These are phyloP conservation scores for Pelargonium nanum DNA, from an alignment of 345 rosid species.

Conservation along the genomic window DNA sequence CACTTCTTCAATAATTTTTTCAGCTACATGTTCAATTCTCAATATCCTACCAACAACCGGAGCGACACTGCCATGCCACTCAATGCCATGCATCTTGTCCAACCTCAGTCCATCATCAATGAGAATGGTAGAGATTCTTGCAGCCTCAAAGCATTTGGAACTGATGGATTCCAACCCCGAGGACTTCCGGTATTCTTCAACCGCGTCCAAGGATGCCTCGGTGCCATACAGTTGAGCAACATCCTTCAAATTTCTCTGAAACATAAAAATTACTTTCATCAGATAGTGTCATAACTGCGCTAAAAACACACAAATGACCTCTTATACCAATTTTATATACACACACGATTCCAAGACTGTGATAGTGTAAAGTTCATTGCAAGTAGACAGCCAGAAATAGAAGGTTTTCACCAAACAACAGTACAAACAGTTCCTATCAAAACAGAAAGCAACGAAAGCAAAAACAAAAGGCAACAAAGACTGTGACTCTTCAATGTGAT, in stretches of 20 bases:
- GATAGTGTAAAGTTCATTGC: not conserved
- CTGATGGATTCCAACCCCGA: slow-evolving; percentile 46
- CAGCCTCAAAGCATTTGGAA: slow-evolving; percentile 60
- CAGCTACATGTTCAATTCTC: slow-evolving; percentile 73
- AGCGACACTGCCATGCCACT: slow-evolving; percentile 55
- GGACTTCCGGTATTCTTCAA: slow-evolving; percentile 53
- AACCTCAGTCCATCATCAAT: slow-evolving; percentile 81
- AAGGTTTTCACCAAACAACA: not conserved
- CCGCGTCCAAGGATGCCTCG: slow-evolving; percentile 40
- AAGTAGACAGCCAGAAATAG: not conserved
- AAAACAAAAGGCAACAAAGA: not conserved
- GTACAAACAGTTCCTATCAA: not conserved
- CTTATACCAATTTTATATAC: not conserved
- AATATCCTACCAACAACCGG: slow-evolving; percentile 74
- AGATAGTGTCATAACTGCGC: not conserved
- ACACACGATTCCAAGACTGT: no score
- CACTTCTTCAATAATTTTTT: slow-evolving; percentile 62
- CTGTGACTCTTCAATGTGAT: not conserved
- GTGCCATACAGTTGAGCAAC: slow-evolving; percentile 66
- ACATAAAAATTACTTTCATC: slow-evolving; percentile 4
- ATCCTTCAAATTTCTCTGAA: slow-evolving; percentile 74
- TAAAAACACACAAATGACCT: not conserved
- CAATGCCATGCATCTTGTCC: slow-evolving; percentile 58
- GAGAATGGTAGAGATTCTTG: slow-evolving; percentile 64
- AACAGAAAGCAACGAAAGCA: not conserved